Percentiles rank a stretch among this genome's conserved stretches.
These are phyloP conservation scores for Aurinia saxatilis DNA, from an alignment of 345 rosid genomes.

Conservation along the genomic window DNA sequence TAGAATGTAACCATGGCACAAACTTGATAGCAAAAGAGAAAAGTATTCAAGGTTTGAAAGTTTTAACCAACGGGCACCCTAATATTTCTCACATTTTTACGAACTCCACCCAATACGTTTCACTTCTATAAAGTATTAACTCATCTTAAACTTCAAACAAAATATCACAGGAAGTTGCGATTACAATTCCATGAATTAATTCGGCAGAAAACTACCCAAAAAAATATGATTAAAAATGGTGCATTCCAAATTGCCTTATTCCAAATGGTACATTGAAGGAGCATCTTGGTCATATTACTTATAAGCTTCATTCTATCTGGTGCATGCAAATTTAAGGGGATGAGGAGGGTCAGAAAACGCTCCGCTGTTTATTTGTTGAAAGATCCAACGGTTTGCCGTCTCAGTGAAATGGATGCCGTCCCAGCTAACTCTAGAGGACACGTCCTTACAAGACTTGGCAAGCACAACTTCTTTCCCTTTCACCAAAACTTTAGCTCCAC, in stretches of 20 bases:
- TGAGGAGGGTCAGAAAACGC: slow-evolving; percentile 46
- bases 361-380: slow-evolving; percentile 35
- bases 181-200: too few relatives aligned
- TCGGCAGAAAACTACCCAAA: too few relatives aligned
- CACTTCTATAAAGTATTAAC: too few relatives aligned
- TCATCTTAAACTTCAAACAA: too few relatives aligned
- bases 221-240: too few relatives aligned
- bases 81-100: too few relatives aligned
- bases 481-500: slow-evolving; percentile 40
- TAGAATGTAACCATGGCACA: too few relatives aligned
- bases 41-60: too few relatives aligned
- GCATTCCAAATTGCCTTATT: not conserved
- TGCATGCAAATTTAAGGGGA: slow-evolving; percentile 44
- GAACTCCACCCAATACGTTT: too few relatives aligned
- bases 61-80: too few relatives aligned
- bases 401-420: slow-evolving; percentile 73
- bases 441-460: slow-evolving; percentile 47
- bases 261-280: not conserved
- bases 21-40: too few relatives aligned
- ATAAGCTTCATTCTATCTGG: not conserved
- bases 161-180: too few relatives aligned
- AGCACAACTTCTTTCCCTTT: slow-evolving; percentile 40
- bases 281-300: not conserved
- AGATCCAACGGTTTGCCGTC: slow-evolving; percentile 59
- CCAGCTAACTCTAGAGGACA: slow-evolving; percentile 45